phyloP scores from a whole-genome alignment of 1,284 basidiomycete genomes.

The Phenoliferia sp. region DNA sequence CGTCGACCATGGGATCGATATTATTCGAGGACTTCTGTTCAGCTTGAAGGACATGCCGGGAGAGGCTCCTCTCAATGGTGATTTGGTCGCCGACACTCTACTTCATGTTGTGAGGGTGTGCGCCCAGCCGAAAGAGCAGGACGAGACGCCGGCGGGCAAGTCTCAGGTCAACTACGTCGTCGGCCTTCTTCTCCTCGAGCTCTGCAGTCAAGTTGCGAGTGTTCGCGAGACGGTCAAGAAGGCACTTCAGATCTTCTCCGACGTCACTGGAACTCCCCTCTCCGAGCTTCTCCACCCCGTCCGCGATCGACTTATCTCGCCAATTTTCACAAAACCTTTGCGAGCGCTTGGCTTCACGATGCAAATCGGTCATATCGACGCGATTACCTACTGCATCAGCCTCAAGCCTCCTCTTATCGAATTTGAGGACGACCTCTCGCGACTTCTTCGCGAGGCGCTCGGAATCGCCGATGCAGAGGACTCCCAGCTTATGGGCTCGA shows the following conservation, averaged over 20 bases:
- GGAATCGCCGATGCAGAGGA: conserved; percentile 96
- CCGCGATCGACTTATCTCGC: conserved; percentile 77
- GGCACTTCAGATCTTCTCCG: conserved; percentile 74
- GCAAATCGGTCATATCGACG: conserved; percentile 98
- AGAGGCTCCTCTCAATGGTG: conserved; percentile 78
- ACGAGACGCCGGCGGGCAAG: conserved; percentile 16
- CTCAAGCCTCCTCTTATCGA: conserved; percentile 46
- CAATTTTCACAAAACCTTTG: conserved; percentile 95
- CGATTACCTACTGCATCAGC: conserved; percentile 76
- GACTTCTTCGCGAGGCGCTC: conserved; percentile 88
- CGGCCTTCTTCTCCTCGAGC: conserved; percentile 82
- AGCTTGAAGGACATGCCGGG: conserved; percentile 93
- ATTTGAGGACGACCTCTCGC: conserved; percentile 56
- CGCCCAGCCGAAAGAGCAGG: conserved; percentile 49
- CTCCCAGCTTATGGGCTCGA: conserved; percentile 63
- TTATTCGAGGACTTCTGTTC: conserved; percentile 84
- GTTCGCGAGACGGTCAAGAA: conserved; percentile 81
- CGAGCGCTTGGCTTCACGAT: conserved; percentile 90
- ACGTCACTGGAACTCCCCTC: conserved; percentile 66
- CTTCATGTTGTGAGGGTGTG: conserved; percentile 70
- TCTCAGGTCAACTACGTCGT: conserved; percentile 53
- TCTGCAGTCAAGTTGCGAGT: conserved; percentile 79
- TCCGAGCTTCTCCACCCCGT: conserved; percentile 78
- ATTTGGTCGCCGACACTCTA: conserved; percentile 73
- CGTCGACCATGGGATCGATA: conserved; percentile 81